Evolutionary conservation across 129 eudicot genomes (phyloP).

Genomic region (Centaurea solstitialis): DNA sequence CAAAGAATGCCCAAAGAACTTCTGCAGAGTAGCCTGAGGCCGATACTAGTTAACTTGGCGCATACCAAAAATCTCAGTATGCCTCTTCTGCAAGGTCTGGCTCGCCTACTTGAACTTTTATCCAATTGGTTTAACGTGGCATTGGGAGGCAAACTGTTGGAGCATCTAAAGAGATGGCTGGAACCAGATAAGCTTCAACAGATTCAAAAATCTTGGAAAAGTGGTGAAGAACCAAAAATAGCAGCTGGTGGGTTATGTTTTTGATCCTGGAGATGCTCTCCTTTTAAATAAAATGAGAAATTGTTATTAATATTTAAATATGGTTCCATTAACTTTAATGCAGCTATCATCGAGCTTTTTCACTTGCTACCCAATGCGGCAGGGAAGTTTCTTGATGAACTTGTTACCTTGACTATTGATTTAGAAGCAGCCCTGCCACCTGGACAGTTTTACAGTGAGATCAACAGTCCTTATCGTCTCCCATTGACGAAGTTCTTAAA

Average conservation of each 20-base stretch:
- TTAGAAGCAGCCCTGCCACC: constrained; percentile 91
- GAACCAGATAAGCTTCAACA: constrained; percentile 98
- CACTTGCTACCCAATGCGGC: constrained; percentile 97
- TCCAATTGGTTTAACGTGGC: constrained; percentile 98
- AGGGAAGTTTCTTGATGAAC: constrained; percentile 97
- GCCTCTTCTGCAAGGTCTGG: constrained; percentile 98
- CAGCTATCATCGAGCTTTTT: constrained; percentile 98
- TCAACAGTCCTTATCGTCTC: constrained; percentile 96
- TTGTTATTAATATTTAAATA: background rate
- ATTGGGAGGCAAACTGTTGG: constrained; percentile 88
- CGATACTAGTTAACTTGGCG: constrained; percentile 92
- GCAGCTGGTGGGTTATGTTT: constrained; percentile 79
- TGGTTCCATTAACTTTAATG: constrained; percentile 26
- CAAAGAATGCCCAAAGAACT: constrained; percentile 99
- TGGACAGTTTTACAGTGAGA: constrained; percentile 96
- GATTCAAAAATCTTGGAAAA: constrained; percentile 92
- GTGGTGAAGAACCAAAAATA: constrained; percentile 97
- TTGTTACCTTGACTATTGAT: constrained; percentile 91
- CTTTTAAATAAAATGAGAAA: background rate
- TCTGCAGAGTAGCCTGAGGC: constrained; percentile 95
- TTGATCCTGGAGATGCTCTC: background rate
- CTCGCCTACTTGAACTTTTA: constrained; percentile 91
- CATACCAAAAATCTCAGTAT: constrained; percentile 94
- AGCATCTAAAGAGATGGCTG: constrained; percentile 94
- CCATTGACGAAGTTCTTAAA: constrained; percentile 92